phyloP scores from a whole-genome alignment of 2,329 filamentous ascomycete species.

The Gremmenia infestans region DNA sequence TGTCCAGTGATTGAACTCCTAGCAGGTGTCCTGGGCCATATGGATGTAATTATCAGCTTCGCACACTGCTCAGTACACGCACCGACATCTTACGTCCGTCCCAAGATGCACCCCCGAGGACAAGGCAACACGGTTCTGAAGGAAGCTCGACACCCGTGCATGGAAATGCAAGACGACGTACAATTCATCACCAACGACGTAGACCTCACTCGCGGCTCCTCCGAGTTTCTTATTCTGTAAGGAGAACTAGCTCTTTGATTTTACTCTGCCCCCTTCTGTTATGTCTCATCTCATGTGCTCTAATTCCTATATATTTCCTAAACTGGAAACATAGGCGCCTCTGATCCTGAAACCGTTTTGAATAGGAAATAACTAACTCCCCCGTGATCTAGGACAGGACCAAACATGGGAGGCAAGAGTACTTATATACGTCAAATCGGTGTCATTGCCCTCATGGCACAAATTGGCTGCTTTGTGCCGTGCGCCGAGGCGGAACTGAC shows the following conservation, averaged over 20 bases:
- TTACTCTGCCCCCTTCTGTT: background rate
- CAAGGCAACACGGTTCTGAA: conserved; percentile 84
- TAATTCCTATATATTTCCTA: too few species aligned
- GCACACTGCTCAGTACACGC: conserved; percentile 92
- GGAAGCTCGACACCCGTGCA: conserved; percentile 91
- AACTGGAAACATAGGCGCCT: too few species aligned
- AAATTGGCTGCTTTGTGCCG: conserved; percentile 93
- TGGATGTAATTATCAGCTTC: conserved; percentile 92
- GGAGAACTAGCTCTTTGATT: background rate
- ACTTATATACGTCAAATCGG: conserved; percentile 98
- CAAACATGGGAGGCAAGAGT: conserved; percentile 98
- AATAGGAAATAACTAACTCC: background rate
- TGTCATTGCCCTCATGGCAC: conserved; percentile 94
- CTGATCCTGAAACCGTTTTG: too few species aligned
- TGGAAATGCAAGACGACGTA: conserved; percentile 98
- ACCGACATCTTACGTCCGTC: conserved; percentile 84
- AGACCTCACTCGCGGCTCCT: conserved; percentile 68
- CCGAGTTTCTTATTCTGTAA: conserved; percentile 65
- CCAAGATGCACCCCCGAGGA: conserved; percentile 83
- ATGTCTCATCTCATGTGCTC: too few species aligned
- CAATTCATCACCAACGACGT: conserved; percentile 99
- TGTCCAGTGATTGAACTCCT: conserved; percentile 87
- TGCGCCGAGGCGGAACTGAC: conserved; percentile 86
- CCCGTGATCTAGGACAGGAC: conserved; percentile 59
- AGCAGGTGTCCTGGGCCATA: conserved; percentile 80